Conservation (phyloP, 108 stramenopile genomes). For the Epithemia pelagica region DNA sequence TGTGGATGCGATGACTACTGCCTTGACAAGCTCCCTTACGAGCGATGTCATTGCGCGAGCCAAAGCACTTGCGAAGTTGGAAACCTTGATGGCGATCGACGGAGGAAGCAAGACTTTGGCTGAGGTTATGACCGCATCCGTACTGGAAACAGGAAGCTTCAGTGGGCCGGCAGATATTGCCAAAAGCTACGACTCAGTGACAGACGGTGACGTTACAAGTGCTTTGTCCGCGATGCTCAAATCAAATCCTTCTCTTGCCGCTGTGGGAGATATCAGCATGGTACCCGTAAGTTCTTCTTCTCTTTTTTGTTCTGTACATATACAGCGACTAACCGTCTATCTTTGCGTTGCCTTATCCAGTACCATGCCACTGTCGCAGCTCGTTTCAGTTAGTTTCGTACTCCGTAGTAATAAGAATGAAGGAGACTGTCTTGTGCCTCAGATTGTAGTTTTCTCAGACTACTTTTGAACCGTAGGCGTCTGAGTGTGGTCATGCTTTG, state of each 20-base stretch:
- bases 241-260: slow-evolving; percentile 62
- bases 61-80: slow-evolving; percentile 72
- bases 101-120: slow-evolving; percentile 67
- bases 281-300: slow-evolving; percentile 34
- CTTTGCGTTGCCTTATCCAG: no score
- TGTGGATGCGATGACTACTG: slow-evolving; percentile 48
- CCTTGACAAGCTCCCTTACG: slow-evolving; percentile 36
- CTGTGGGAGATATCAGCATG: slow-evolving; percentile 70
- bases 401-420: no score
- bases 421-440: no score
- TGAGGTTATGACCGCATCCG: slow-evolving; percentile 67
- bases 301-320: no score
- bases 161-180: slow-evolving; percentile 41
- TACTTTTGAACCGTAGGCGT: no score
- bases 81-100: slow-evolving; percentile 66
- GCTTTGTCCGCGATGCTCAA: slow-evolving; percentile 63
- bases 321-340: no score
- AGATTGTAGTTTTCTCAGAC: no score
- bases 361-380: slow-evolving; percentile 5
- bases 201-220: slow-evolving; percentile 43
- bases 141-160: slow-evolving; percentile 65
- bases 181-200: slow-evolving; percentile 57
- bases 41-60: slow-evolving; percentile 53
- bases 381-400: slow-evolving; percentile 6
- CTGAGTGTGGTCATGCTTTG: no score